These are phyloP conservation scores for Cryphonectria radicalis DNA, from an alignment of 2,329 filamentous ascomycete genomes.

Conservation along the genomic window DNA sequence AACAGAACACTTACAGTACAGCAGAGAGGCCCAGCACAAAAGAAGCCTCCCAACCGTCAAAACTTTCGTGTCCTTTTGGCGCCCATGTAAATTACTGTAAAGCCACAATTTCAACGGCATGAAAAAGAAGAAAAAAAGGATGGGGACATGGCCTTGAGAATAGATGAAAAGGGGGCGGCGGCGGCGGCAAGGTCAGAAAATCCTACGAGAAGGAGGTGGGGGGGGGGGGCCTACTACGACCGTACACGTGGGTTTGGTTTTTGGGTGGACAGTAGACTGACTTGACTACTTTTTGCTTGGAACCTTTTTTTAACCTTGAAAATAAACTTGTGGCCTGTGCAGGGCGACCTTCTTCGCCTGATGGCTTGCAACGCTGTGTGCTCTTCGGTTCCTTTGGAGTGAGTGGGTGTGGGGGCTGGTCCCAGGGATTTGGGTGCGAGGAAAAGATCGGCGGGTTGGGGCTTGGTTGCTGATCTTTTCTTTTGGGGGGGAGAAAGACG, in stretches of 20 bases:
- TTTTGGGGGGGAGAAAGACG: no score
- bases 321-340: constrained; percentile 1
- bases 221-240: no score
- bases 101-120: background rate
- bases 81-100: no score
- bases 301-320: background rate
- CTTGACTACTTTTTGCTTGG: no score
- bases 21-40: background rate
- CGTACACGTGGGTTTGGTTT: background rate
- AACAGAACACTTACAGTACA: background rate
- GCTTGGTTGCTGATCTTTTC: no score
- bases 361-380: background rate
- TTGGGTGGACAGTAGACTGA: no score
- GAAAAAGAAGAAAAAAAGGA: background rate
- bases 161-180: no score
- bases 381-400: no score
- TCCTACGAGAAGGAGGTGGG: no score
- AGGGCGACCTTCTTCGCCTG: background rate
- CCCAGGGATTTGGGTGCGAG: background rate
- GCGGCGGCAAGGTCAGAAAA: background rate
- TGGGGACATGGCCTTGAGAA: background rate
- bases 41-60: background rate
- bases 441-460: background rate
- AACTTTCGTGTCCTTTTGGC: background rate
- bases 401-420: background rate